phyloP scores from a whole-genome alignment of 1,284 basidiomycete species.

The Sanghuangporus weigelae region DNA sequence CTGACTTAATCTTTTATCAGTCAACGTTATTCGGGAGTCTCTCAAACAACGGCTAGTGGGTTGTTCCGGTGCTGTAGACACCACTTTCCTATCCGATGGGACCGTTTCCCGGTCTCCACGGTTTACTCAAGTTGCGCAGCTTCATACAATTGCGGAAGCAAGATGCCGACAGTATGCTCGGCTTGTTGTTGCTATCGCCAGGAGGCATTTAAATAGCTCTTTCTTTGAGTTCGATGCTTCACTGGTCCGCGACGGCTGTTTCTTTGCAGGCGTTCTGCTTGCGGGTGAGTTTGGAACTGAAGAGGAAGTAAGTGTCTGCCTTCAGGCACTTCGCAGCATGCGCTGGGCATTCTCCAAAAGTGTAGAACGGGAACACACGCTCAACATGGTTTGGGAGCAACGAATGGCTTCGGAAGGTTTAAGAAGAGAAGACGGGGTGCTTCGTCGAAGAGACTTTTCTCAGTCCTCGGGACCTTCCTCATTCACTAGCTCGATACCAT shows the following conservation, averaged over 20 bases:
- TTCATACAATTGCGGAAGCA: constrained; percentile 48
- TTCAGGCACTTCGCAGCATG: constrained; percentile 71
- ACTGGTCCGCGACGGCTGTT: constrained; percentile 34
- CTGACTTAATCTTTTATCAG: constrained; percentile 29
- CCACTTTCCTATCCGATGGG: constrained; percentile 22
- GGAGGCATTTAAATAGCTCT: constrained; percentile 46
- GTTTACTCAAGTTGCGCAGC: constrained; percentile 33
- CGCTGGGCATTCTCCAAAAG: constrained; percentile 76
- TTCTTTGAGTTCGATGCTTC: constrained; percentile 64
- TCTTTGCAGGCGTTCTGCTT: constrained; percentile 34
- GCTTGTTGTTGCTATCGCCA: constrained; percentile 57
- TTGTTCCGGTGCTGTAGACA: constrained; percentile 23
- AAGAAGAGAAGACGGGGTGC: constrained; percentile 8
- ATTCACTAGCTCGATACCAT: constrained; percentile 19
- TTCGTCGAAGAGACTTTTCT: constrained; percentile 16
- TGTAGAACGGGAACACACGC: constrained; percentile 60
- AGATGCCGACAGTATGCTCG: constrained; percentile 51
- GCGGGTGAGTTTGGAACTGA: constrained; percentile 47
- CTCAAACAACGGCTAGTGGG: constrained; percentile 47
- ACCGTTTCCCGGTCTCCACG: constrained; percentile 27
- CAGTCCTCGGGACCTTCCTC: constrained; percentile 19
- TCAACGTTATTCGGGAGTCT: constrained; percentile 60
- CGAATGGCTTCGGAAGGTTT: constrained; percentile 9
- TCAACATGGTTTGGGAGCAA: constrained; percentile 58
- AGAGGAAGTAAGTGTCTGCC: constrained; percentile 65